Base-by-base conservation (phyloP, 305 asterid species). In the Fraxinus xanthoxyloides region DNA sequence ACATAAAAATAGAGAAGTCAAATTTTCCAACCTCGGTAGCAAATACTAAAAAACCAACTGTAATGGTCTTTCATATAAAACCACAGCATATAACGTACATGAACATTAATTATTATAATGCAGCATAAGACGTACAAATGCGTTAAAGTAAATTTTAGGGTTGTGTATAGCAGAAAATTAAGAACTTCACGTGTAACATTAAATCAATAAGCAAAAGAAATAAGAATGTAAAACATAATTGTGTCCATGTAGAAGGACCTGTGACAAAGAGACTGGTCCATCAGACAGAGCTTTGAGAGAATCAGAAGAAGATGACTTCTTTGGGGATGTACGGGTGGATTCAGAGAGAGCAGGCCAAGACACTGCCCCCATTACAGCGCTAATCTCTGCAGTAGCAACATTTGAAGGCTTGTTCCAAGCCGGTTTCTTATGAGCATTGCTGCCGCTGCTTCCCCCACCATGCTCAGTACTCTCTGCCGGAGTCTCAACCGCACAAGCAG, bases 331-430 rank as follows among this genome's bases (percentile, higher is more conserved):
- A 82, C 91, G 90, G 51, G 97, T 90, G 26, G 94, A 90, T 72
- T 92, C 93, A 0, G 92, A 87, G 2, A 94, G 92, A 80, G 94
- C 91, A 76, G 98, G 98, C 98, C 98, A 94, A 63, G 91, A 84
- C 28, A 82, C 90, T 17, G 93, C 97, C 31, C 90, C 93, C 97
- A 94, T 93, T 24, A 93, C 95, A 34, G 85, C 87, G 82, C 89
- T 82, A 34, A 81, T 85, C 30, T 88, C 93, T 0, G 77, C 85
- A 74, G 82, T 21, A 51, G 87, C 82, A 28, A 87, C 91, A 67
- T 84, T 84, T 2, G 91, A 88, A 3, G 94, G 94, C 86, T 85
- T 90, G 84, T 83, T 94, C 98, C 98, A 94, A 21, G 81, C 98
- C 23, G 88, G 88, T 82, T 89, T 91, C 91, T 91, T 91, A n/a